Base-by-base conservation (phyloP, 306 rosid genomes). In the Corylus avellana region DNA sequence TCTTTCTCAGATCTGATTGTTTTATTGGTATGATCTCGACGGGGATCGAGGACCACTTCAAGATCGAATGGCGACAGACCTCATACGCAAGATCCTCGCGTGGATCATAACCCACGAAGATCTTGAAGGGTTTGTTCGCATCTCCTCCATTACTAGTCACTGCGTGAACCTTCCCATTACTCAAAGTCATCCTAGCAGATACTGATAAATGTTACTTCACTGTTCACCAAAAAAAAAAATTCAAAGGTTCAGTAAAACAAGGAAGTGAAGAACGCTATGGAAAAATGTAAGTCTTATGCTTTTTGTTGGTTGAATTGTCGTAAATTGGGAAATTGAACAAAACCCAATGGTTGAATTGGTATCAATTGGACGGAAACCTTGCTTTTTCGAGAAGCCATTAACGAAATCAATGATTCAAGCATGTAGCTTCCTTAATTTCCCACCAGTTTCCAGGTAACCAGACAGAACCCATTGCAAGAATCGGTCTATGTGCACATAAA, bases 61-160 rank as follows among this genome's bases (percentile, higher is more conserved):
- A 32, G 86, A 90, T 83, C 1, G 94, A 90, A 70, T 86, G 74
- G 6, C 85, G 84, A 64, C 94, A 90, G 29, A 90, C 92, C 86
- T 88, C 79, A 71, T 25, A 90, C 3, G 94, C 94, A 75, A 86
- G 72, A 74, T 90, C 94, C 82, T 90, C 94, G 1, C 71, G 79
- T 9, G 88, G 84, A 64, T 90, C 94, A 72, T 90, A 90, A 14
- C 94, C 94, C 11, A 90, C 92, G 32, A 86, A 90, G 89, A 90
- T 85, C 87, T 72, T 90, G 76, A 90, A 90, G 47, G 87, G 72
- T 29, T 75, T 82, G 72, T 77, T 81, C 61, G 11, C 76, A 55
- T 51, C 76, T 56, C 39, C 79, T 46, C 83, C 92, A 64, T 77
- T 59, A 17, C 73, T 14, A 71, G 46, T 51, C 55, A 74, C 49